A percentile compares a stretch with the other conserved stretches of the same genome.
These are phyloP conservation scores for Miscanthus lutarioriparius DNA, from an alignment of 176 grass and related monocot genomes.

Conservation along the genomic window DNA sequence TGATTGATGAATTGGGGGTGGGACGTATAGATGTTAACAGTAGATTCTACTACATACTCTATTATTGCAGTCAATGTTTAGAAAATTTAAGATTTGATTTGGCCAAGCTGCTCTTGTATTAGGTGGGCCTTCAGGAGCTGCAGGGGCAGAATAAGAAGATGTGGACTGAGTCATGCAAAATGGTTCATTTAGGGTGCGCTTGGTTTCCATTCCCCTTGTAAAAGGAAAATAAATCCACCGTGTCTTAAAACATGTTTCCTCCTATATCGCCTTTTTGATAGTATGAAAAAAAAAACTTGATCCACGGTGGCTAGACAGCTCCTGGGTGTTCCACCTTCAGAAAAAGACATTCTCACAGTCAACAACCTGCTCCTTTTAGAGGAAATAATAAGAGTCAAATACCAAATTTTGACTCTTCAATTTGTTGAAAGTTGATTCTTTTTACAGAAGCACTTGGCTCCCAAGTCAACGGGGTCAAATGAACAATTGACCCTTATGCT, in stretches of 20 bases:
- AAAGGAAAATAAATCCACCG: neutral
- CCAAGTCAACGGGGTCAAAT: neutral
- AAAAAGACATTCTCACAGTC: too few relatives aligned
- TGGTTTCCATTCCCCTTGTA: neutral
- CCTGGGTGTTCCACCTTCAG: too few relatives aligned
- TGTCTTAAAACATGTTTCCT: neutral
- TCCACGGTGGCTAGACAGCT: too few relatives aligned
- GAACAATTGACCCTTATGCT: neutral
- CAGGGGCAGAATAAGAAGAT: neutral
- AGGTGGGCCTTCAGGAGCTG: neutral
- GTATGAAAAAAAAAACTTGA: too few relatives aligned
- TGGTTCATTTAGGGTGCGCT: neutral
- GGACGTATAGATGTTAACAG: neutral
- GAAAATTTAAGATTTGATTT: neutral
- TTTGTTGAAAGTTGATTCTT: neutral
- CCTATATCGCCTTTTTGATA: conserved; percentile 7
- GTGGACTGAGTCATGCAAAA: neutral
- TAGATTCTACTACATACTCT: neutral
- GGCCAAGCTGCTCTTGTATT: neutral
- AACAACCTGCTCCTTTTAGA: neutral
- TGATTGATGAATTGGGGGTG: neutral
- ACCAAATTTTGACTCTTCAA: neutral
- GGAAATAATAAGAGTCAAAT: neutral
- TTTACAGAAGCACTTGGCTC: neutral
- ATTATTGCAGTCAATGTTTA: conserved; percentile 22